Conservation (phyloP, 2,329 filamentous ascomycete species). For the Rutstroemia sydowiana region DNA sequence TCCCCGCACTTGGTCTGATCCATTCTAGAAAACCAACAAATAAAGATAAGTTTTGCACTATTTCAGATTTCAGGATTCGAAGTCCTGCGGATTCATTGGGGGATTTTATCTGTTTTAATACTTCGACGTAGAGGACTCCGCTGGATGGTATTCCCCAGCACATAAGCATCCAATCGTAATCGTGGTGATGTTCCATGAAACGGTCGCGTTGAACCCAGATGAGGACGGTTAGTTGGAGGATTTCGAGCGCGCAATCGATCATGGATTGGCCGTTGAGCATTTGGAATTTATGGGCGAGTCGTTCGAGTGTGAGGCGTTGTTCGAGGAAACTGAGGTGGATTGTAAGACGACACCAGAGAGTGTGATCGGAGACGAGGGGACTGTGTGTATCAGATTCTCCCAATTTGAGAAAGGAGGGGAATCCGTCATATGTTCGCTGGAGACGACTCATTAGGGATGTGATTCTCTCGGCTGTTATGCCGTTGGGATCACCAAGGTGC, state of each 20-base stretch:
- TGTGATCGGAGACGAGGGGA: conserved; percentile 28
- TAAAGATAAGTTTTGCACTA: conserved; percentile 45
- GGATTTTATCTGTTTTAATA: conserved; percentile 36
- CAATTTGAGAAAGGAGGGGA: conserved; percentile 29
- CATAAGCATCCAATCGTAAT: conserved; percentile 44
- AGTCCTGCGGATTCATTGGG: conserved; percentile 29
- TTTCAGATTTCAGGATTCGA: conserved; percentile 38
- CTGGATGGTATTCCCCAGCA: conserved; percentile 42
- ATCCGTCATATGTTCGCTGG: conserved; percentile 33
- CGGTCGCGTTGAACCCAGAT: conserved; percentile 45
- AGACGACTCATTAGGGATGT: conserved; percentile 11
- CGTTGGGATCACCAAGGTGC: conserved; percentile 30
- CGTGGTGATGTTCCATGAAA: conserved; percentile 34
- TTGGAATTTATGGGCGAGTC: conserved; percentile 43
- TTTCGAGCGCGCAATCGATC: conserved; percentile 38
- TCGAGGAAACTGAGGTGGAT: conserved; percentile 44
- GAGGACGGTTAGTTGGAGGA: conserved; percentile 39
- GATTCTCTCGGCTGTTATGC: conserved; percentile 19
- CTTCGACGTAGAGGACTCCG: conserved; percentile 44
- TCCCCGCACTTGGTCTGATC: conserved; percentile 41
- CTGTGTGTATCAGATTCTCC: conserved; percentile 36
- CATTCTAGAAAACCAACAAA: conserved; percentile 45
- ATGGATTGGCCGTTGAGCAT: conserved; percentile 35
- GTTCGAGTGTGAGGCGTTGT: conserved; percentile 51
- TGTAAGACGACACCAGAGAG: conserved; percentile 40